phyloP scores from a whole-genome alignment of 208 protist genomes.

The Phytomonas francai region DNA sequence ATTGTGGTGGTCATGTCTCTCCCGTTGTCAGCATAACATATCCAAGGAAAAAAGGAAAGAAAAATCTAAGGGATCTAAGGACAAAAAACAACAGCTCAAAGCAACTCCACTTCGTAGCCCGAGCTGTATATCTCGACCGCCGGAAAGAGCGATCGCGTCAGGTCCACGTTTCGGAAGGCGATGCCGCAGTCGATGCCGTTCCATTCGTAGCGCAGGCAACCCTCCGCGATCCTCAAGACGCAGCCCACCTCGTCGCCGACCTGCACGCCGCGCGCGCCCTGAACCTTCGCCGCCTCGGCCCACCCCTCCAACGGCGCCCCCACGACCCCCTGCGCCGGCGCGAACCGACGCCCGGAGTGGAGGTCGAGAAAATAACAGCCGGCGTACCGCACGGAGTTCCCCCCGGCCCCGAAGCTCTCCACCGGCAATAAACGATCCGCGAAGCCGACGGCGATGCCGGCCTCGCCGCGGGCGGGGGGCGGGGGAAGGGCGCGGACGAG shows the following conservation, averaged over 20 bases:
- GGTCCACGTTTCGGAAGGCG: slow-evolving; percentile 23
- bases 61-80: neutral
- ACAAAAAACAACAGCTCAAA: slow-evolving; percentile 11
- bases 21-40: too few relatives aligned
- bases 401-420: slow-evolving; percentile 34
- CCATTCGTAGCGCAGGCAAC: slow-evolving; percentile 26
- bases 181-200: slow-evolving; percentile 43
- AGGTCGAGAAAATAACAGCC: slow-evolving; percentile 48
- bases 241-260: slow-evolving; percentile 37
- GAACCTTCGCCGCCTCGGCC: slow-evolving; percentile 9
- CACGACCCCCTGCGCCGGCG: slow-evolving; percentile 15
- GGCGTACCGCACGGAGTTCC: slow-evolving; percentile 27
- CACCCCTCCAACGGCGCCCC: slow-evolving; percentile 3
- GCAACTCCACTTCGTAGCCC: slow-evolving; percentile 33
- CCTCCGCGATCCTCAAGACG: slow-evolving; percentile 15
- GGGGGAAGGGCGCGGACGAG: slow-evolving; percentile 10
- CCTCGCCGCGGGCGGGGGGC: slow-evolving; percentile 13
- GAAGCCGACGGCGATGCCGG: slow-evolving; percentile 38
- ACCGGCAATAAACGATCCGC: slow-evolving; percentile 40
- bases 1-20: too few relatives aligned
- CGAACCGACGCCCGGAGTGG: slow-evolving; percentile 23
- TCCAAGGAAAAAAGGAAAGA: slow-evolving; percentile 8
- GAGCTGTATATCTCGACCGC: slow-evolving; percentile 40
- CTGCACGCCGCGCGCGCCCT: slow-evolving; percentile 10
- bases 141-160: slow-evolving; percentile 34